Base-by-base conservation (phyloP, 2,329 filamentous ascomycete species). In the Colletotrichum sp. region DNA sequence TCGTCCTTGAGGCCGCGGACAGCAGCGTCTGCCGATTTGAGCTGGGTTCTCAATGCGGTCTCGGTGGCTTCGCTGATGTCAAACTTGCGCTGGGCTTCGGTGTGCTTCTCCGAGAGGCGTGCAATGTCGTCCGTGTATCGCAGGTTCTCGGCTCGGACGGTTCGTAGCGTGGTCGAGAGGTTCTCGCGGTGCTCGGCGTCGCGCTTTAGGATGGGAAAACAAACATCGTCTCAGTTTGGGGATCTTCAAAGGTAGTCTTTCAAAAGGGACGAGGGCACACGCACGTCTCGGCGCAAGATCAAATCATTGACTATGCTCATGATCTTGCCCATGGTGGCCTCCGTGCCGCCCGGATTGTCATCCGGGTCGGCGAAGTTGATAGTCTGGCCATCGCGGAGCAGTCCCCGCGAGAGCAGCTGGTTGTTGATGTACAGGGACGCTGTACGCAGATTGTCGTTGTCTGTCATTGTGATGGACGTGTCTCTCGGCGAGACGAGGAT, bases 221-320 rank as follows among this genome's bases (percentile, higher is more conserved):
- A 21, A 62, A 72, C 13, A 72, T 56, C 32, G 48, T 73, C 58
- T 75, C 64, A 75, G 73, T 66, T 70, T 28, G 64, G 43, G 28
- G 28, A 24, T 43, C 21, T 24, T 66, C n/a, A 60, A 60, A 26
- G 36, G 66, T 24, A 66, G 72, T 26, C 24, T 62, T 8, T 28
- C 30, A 64, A 43, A 56, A 43, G n/a, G 21, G 26, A 56, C 21
- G 18, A 75, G 62, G 58, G 62, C 43, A 75, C 71, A 88, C 92
- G 80, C 88, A 98, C 95, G 83, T 99, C 97, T 88, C 96, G 92
- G 79, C 96, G 92, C 76, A 98, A 84, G 75, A 99, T 95, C 79
- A 99, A 86, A 82, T 99, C 97, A 84, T 99, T 98, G 65, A 99
- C 92, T 28, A 99, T 90, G 82, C 96, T 94, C 86, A 99, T 98